A percentile compares a stretch with the other conserved stretches of the same genome.
These are phyloP conservation scores for Rhodotorula mucilaginosa DNA, from an alignment of 1,284 basidiomycete genomes.

Conservation along the genomic window DNA sequence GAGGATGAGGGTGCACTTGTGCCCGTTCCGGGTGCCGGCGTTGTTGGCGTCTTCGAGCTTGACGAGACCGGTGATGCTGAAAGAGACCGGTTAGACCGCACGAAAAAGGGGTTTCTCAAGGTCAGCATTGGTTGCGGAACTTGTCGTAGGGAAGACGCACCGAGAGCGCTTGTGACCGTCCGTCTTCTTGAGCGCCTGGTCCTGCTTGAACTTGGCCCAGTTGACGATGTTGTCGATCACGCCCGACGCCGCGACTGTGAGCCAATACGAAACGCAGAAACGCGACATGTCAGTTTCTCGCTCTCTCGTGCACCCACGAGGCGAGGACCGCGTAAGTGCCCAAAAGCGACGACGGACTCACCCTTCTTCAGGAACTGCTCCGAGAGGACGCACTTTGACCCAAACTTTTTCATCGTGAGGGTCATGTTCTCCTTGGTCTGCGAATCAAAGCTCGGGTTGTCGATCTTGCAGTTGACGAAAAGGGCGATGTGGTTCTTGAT, in stretches of 20 bases:
- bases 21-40: slow-evolving; percentile 78
- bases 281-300: background rate
- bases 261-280: background rate
- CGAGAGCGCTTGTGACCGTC: slow-evolving; percentile 90
- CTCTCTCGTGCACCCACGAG: background rate
- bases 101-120: background rate
- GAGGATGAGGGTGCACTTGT: slow-evolving; percentile 89
- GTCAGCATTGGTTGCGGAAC: background rate
- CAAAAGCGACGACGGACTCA: slow-evolving; percentile 48
- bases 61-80: slow-evolving; percentile 73
- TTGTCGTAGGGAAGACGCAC: slow-evolving; percentile 50
- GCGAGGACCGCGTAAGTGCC: background rate
- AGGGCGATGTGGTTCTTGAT: slow-evolving; percentile 99
- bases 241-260: slow-evolving; percentile 76
- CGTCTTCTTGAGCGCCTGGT: slow-evolving; percentile 92
- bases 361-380: slow-evolving; percentile 97
- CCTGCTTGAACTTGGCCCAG: slow-evolving; percentile 96
- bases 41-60: slow-evolving; percentile 98
- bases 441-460: slow-evolving; percentile 98
- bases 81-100: slow-evolving; percentile 49
- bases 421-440: slow-evolving; percentile 98
- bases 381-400: slow-evolving; percentile 75
- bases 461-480: slow-evolving; percentile 93
- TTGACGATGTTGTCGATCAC: slow-evolving; percentile 91
- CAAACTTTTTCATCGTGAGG: slow-evolving; percentile 81